Evolutionary conservation across 1,284 basidiomycete genomes (phyloP).

Genomic region (Moesziomyces aphidis): DNA sequence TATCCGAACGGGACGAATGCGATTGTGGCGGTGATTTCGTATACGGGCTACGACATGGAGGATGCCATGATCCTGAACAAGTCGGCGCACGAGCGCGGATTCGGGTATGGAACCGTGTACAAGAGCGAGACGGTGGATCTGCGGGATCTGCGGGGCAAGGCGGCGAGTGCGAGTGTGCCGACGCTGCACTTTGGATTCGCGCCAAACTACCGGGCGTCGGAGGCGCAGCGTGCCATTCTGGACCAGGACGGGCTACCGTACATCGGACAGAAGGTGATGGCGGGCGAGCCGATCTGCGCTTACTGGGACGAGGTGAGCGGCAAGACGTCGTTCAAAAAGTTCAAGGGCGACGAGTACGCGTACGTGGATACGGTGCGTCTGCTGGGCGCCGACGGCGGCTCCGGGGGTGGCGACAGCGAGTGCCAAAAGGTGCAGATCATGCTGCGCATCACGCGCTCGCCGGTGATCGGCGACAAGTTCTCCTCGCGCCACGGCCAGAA

Average conservation of each 20-base stretch:
- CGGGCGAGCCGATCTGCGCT: slow-evolving; percentile 80
- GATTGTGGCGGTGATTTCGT: slow-evolving; percentile 98
- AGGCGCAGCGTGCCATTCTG: slow-evolving; percentile 72
- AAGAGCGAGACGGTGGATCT: slow-evolving; percentile 94
- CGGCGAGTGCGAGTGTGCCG: slow-evolving; percentile 68
- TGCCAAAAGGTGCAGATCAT: slow-evolving; percentile 95
- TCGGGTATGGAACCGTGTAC: slow-evolving; percentile 96
- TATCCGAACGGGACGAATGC: slow-evolving; percentile 99
- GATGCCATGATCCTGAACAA: slow-evolving; percentile 99
- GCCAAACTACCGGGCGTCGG: slow-evolving; percentile 64
- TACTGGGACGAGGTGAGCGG: slow-evolving; percentile 89
- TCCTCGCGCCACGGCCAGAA: slow-evolving; percentile 99
- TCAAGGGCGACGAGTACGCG: slow-evolving; percentile 94
- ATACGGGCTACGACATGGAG: slow-evolving; percentile 99
- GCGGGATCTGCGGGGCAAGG: slow-evolving; percentile 74
- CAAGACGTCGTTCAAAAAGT: slow-evolving; percentile 88
- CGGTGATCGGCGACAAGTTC: slow-evolving; percentile 99
- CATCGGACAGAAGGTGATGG: slow-evolving; percentile 77
- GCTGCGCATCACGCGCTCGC: slow-evolving; percentile 90
- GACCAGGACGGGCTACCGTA: slow-evolving; percentile 87
- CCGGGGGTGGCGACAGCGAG: slow-evolving; percentile 77
- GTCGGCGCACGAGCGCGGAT: slow-evolving; percentile 96
- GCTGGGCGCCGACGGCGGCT: slow-evolving; percentile 80
- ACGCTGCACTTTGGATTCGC: slow-evolving; percentile 83
- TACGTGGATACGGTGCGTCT: slow-evolving; percentile 93